Percentiles rank a stretch among this genome's conserved stretches.
Evolutionary conservation across 2,329 filamentous ascomycete genomes (phyloP).

Genomic region (Penicillium sp.): DNA sequence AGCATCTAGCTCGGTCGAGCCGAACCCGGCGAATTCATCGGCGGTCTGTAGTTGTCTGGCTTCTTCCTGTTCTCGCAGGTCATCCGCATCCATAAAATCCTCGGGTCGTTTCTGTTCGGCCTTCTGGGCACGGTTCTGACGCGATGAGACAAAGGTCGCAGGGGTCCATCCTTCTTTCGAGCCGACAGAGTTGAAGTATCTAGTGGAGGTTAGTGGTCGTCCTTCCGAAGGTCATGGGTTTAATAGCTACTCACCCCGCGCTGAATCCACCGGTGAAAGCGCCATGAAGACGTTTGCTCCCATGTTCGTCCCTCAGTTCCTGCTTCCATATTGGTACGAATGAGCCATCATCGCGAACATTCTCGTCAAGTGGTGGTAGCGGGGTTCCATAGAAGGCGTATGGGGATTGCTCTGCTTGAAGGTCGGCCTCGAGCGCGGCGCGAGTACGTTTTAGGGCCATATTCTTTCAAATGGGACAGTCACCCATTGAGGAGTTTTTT

Average conservation of each 20-base stretch:
- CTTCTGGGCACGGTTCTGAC: conserved; percentile 65
- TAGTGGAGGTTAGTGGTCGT: conserved; percentile 41
- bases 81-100: conserved; percentile 98
- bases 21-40: conserved; percentile 72
- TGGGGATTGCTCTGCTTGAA: conserved; percentile 64
- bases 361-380: conserved; percentile 71
- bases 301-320: conserved; percentile 89
- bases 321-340: conserved; percentile 98
- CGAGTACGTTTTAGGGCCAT: conserved; percentile 82
- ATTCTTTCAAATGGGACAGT: not conserved
- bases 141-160: conserved; percentile 85
- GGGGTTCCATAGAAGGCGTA: conserved; percentile 82
- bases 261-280: conserved; percentile 97
- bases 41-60: conserved; percentile 70
- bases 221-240: not conserved
- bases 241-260: conserved; percentile 68
- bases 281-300: conserved; percentile 85
- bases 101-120: conserved; percentile 63
- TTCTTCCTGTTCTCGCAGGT: conserved; percentile 82
- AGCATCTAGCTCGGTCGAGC: conserved; percentile 60
- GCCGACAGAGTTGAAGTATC: conserved; percentile 96
- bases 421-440: conserved; percentile 73
- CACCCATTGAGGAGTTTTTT: conserved; percentile 1
- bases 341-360: conserved; percentile 81
- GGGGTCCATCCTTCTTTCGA: conserved; percentile 98